These are phyloP conservation scores for Sporobolomyces pararoseus DNA, from an alignment of 768 basidiomycete species.

Conservation along the genomic window DNA sequence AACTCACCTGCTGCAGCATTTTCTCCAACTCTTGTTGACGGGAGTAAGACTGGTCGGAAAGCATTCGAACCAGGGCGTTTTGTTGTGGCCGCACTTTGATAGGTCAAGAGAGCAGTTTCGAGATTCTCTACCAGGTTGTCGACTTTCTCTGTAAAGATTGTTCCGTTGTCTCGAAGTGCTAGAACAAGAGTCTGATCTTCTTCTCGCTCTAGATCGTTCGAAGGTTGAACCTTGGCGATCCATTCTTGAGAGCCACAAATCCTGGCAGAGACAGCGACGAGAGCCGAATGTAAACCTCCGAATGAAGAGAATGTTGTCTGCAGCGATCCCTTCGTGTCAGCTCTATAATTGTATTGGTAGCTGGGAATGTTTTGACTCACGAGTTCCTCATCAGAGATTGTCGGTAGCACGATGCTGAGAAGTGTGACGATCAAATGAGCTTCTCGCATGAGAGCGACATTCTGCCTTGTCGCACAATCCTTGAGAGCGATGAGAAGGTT, in stretches of 20 bases:
- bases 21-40: conserved; percentile 28
- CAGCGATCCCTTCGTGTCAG: no score
- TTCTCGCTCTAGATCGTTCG: conserved; percentile 63
- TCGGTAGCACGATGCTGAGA: conserved; percentile 63
- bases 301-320: conserved; percentile 59
- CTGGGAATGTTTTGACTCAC: conserved; percentile 53
- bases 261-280: conserved; percentile 69
- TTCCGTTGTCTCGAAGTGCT: conserved; percentile 11
- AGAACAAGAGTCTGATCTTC: conserved; percentile 59
- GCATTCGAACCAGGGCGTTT: conserved; percentile 33
- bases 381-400: conserved; percentile 71
- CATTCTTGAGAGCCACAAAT: conserved; percentile 63
- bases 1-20: background rate
- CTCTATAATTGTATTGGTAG: background rate
- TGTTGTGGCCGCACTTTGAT: conserved; percentile 47
- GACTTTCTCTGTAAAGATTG: conserved; percentile 32
- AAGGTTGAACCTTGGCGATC: conserved; percentile 60
- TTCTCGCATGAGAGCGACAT: conserved; percentile 69
- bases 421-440: conserved; percentile 72
- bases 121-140: conserved; percentile 36
- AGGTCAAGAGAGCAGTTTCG: conserved; percentile 36
- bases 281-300: conserved; percentile 75
- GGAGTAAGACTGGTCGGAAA: conserved; percentile 40
- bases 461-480: conserved; percentile 63
- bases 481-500: conserved; percentile 78